Percentiles rank a stretch among this genome's conserved stretches.
Evolutionary conservation across 805 yeast genomes (phyloP).

Genomic region (Saccharomycopsis sp.): DNA sequence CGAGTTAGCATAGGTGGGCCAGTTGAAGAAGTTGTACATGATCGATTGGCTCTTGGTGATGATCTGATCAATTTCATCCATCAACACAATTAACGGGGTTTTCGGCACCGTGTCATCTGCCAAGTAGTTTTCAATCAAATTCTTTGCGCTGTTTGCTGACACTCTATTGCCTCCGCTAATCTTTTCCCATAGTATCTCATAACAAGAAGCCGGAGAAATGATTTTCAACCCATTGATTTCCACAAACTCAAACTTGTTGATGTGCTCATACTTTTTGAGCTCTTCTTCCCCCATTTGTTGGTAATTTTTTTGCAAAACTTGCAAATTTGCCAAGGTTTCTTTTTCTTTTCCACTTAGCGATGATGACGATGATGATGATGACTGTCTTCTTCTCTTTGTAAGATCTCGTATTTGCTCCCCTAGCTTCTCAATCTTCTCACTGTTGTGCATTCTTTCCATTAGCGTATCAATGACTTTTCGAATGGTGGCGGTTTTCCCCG

Average conservation of each 20-base stretch:
- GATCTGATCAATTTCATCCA: conserved; percentile 92
- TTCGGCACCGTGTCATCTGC: conserved; percentile 27
- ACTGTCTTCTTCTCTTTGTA: not conserved
- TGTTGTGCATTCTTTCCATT: conserved; percentile 29
- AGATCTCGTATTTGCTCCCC: not conserved
- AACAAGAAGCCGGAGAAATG: conserved; percentile 69
- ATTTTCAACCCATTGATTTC: conserved; percentile 91
- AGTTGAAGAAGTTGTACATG: conserved; percentile 92
- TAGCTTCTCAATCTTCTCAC: conserved; percentile 15
- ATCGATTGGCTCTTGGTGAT: conserved; percentile 76
- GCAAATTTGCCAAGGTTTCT: not conserved
- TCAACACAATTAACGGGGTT: conserved; percentile 59
- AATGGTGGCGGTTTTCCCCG: conserved; percentile 92
- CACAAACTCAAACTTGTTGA: conserved; percentile 53
- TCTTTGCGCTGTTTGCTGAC: conserved; percentile 55
- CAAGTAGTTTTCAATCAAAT: conserved; percentile 65
- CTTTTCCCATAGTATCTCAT: conserved; percentile 74
- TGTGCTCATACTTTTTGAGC: conserved; percentile 9
- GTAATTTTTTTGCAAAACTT: not conserved
- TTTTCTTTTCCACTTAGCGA: not conserved
- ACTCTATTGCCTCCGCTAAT: conserved; percentile 52
- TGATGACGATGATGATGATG: not conserved
- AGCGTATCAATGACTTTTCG: conserved; percentile 75
- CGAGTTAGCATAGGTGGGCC: conserved; percentile 84
- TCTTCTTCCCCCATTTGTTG: conserved; percentile 1